A percentile compares a stretch with the other conserved stretches of the same genome.
Evolutionary conservation across 345 rosid species (phyloP).

Genomic region (Moringa oleifera): DNA sequence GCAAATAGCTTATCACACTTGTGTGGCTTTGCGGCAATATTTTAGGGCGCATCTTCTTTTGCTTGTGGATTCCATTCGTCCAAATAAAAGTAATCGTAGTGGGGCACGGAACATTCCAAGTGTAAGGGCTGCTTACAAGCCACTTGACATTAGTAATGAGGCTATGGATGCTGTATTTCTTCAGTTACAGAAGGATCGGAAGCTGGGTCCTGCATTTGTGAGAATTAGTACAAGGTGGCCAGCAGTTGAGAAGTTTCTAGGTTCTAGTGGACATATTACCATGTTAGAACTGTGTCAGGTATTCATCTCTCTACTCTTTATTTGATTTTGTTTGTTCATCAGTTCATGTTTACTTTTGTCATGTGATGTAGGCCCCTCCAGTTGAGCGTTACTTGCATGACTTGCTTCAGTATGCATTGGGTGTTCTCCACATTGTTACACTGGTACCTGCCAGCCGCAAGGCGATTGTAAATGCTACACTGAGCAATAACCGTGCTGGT

Average conservation of each 20-base stretch:
- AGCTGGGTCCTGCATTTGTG: constrained; percentile 89
- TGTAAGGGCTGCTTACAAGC: constrained; percentile 87
- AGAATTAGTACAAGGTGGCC: constrained; percentile 63
- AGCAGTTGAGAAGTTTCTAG: constrained; percentile 71
- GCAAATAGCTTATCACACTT: constrained; percentile 91
- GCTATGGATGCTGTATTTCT: constrained; percentile 85
- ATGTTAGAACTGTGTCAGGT: constrained; percentile 98
- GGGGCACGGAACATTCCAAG: constrained; percentile 64
- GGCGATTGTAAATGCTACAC: constrained; percentile 73
- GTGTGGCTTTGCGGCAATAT: constrained; percentile 94
- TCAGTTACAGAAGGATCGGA: constrained; percentile 95
- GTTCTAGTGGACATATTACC: constrained; percentile 77
- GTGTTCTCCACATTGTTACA: constrained; percentile 90
- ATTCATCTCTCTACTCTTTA: constrained; percentile 15
- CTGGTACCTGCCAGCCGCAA: constrained; percentile 81
- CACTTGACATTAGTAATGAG: constrained; percentile 95
- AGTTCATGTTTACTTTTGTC: constrained; percentile 14
- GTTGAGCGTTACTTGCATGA: constrained; percentile 95
- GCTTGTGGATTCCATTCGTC: constrained; percentile 88
- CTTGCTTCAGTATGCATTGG: constrained; percentile 93
- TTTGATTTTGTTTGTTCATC: constrained; percentile 1
- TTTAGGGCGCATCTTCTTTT: constrained; percentile 93
- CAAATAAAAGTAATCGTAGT: constrained; percentile 69
- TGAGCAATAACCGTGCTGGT: constrained; percentile 87
- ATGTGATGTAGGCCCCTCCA: constrained; percentile 79